A percentile compares a stretch with the other conserved stretches of the same genome.
Conservation (phyloP, 441 rosid genomes). For the Mallotus repandus region DNA sequence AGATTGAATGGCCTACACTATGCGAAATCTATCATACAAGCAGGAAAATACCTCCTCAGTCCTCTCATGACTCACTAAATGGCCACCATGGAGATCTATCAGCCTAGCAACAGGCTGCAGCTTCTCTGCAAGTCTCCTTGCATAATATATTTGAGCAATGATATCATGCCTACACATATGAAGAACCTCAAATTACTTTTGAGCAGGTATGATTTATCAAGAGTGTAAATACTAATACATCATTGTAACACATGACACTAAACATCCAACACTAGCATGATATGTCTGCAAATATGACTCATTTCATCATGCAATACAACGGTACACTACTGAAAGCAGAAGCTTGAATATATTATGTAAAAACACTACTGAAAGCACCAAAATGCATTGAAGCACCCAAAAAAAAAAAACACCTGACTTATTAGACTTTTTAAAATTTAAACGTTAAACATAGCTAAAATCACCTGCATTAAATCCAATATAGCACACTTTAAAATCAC, state of each 20-base stretch:
- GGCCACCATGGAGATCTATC: conserved; percentile 97
- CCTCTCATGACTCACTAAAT: conserved; percentile 94
- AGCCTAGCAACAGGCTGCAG: conserved; percentile 81
- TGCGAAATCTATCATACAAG: conserved; percentile 3
- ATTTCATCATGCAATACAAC: not conserved
- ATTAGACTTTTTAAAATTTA: not conserved
- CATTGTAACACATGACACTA: not conserved
- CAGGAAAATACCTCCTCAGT: conserved; percentile 71
- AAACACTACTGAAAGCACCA: no score
- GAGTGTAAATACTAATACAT: not conserved
- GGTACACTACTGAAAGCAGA: not conserved
- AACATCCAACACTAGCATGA: no score
- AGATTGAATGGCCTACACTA: conserved; percentile 3
- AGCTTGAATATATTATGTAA: not conserved
- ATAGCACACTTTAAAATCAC: not conserved
- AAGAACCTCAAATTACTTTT: conserved; percentile 16
- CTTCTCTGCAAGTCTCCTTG: conserved; percentile 79
- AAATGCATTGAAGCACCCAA: not conserved
- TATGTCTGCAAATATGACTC: conserved; percentile 4
- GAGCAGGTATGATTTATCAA: conserved; percentile 13
- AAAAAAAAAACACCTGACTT: not conserved
- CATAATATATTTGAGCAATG: conserved; percentile 85
- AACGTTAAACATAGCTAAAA: not conserved
- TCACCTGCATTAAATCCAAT: not conserved
- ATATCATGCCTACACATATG: conserved; percentile 65